Evolutionary conservation across 257 asterid species (phyloP).

Genomic region (Solanum peruvianum): DNA sequence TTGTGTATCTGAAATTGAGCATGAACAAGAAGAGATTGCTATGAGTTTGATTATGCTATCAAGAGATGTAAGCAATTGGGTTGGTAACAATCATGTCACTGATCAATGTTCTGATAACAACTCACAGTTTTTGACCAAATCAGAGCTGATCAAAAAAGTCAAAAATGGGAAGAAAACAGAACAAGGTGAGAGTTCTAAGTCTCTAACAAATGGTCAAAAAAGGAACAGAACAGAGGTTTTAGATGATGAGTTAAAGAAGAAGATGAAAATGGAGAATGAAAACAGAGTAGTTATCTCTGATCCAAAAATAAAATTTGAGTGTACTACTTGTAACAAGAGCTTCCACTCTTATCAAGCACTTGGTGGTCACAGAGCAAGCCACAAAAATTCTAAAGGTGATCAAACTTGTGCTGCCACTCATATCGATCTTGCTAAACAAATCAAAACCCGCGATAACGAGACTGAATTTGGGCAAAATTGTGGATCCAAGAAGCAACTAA

Average conservation of each 20-base stretch:
- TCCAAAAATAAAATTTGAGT: slow-evolving; percentile 30
- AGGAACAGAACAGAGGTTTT: slow-evolving; percentile 4
- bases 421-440: neutral
- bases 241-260: neutral
- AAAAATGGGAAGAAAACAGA: slow-evolving; percentile 12
- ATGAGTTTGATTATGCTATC: slow-evolving; percentile 73
- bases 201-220: neutral
- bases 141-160: slow-evolving; percentile 9
- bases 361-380: slow-evolving; percentile 94
- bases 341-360: slow-evolving; percentile 81
- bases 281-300: neutral
- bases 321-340: slow-evolving; percentile 53
- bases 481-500: slow-evolving; percentile 17
- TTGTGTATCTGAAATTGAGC: slow-evolving; percentile 37
- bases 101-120: slow-evolving; percentile 30
- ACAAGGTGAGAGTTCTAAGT: slow-evolving; percentile 3
- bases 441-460: neutral
- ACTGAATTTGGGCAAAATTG: neutral
- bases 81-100: slow-evolving; percentile 13
- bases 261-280: neutral
- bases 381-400: slow-evolving; percentile 26
- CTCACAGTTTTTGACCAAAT: neutral
- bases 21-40: slow-evolving; percentile 70
- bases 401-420: neutral
- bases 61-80: slow-evolving; percentile 32